Percentiles rank a stretch among this genome's conserved stretches.
These are phyloP conservation scores for Vinca minor DNA, from an alignment of 257 asterid species.

Conservation along the genomic window DNA sequence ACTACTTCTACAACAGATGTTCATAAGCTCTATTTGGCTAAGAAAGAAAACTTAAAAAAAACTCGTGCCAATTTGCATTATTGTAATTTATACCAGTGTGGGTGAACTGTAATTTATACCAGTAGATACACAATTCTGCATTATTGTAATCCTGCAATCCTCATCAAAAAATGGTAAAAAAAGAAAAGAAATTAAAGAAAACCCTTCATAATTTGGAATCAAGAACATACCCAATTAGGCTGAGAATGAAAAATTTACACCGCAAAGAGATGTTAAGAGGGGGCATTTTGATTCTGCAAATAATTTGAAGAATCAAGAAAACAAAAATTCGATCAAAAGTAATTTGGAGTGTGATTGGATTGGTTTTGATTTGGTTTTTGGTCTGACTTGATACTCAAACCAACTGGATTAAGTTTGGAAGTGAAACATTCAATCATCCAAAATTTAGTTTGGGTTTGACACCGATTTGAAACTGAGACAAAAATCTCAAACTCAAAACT, in stretches of 20 bases:
- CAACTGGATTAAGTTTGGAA: no score
- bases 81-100: constrained; percentile 29
- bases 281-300: constrained; percentile 27
- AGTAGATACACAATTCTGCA: constrained; percentile 21
- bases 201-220: neutral
- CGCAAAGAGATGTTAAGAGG: constrained; percentile 14
- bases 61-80: no score
- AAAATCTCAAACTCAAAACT: no score
- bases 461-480: no score
- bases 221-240: constrained; percentile 28
- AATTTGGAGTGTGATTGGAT: no score
- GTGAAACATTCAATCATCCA: no score
- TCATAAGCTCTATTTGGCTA: no score
- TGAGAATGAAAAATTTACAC: constrained; percentile 25
- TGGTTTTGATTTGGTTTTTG: no score
- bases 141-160: constrained; percentile 20
- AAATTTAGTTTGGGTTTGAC: no score
- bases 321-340: neutral
- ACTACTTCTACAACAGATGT: no score
- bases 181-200: neutral
- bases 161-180: neutral
- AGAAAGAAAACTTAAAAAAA: no score
- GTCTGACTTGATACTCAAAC: no score
- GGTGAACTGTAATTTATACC: constrained; percentile 34
- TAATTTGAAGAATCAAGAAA: neutral